Conservation (phyloP, 495 filamentous ascomycete genomes). For the Penicillium taxi region DNA sequence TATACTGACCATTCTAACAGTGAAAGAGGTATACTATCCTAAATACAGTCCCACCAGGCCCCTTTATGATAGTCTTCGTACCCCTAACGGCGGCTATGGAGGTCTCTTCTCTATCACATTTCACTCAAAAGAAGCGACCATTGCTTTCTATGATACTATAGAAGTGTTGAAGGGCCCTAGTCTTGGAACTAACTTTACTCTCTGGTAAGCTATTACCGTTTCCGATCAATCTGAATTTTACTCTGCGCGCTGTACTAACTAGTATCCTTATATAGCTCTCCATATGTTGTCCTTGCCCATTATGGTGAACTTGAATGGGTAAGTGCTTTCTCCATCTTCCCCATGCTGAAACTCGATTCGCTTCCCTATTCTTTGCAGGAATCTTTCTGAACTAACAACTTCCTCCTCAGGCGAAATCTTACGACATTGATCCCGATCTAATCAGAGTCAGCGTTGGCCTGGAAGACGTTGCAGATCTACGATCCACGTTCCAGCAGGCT, state of each 20-base stretch:
- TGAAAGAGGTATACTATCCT: conserved; percentile 83
- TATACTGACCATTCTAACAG: conserved; percentile 24
- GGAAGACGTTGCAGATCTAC: conserved; percentile 64
- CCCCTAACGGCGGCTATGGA: conserved; percentile 76
- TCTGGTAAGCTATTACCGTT: conserved; percentile 46
- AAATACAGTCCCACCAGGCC: conserved; percentile 60
- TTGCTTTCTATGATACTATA: conserved; percentile 76
- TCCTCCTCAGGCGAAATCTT: conserved; percentile 53
- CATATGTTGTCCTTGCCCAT: conserved; percentile 87
- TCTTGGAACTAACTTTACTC: conserved; percentile 92
- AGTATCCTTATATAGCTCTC: conserved; percentile 45
- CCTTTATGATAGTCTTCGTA: conserved; percentile 72
- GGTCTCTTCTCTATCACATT: conserved; percentile 83
- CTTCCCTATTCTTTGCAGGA: not conserved
- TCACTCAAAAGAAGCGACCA: conserved; percentile 56
- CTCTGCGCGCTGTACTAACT: not conserved
- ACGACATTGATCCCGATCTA: conserved; percentile 67
- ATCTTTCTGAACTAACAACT: conserved; percentile 4
- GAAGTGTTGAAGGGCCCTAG: conserved; percentile 91
- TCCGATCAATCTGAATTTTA: too few relatives aligned
- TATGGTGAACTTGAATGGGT: conserved; percentile 88
- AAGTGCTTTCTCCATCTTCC: conserved; percentile 20
- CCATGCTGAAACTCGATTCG: not conserved
- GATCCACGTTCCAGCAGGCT: conserved; percentile 39
- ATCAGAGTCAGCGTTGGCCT: conserved; percentile 86